Conservation (phyloP, 2,329 filamentous ascomycete species). For the Aspergillus terreus region DNA sequence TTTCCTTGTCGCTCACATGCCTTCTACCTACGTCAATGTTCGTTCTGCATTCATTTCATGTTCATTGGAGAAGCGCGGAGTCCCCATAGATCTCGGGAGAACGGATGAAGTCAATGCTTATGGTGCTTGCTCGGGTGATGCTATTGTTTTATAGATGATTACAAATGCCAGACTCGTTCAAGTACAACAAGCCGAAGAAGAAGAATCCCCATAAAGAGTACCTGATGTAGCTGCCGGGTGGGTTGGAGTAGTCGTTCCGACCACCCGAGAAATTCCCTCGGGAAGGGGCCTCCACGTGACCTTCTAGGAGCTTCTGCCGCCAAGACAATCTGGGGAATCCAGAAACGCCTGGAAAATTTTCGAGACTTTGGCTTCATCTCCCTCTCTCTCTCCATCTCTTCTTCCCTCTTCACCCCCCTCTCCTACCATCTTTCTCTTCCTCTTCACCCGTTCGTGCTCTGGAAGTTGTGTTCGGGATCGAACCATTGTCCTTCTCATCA, state of each 20-base stretch:
- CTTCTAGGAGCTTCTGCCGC: slow-evolving; percentile 42
- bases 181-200: not conserved
- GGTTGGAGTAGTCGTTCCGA: slow-evolving; percentile 13
- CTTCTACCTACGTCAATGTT: no score
- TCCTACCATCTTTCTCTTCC: slow-evolving; percentile 23
- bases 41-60: no score
- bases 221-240: not conserved
- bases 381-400: slow-evolving; percentile 20
- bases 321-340: slow-evolving; percentile 40
- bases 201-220: not conserved
- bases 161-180: no score
- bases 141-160: no score
- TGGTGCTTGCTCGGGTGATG: no score
- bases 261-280: slow-evolving; percentile 25
- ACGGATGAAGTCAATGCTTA: no score
- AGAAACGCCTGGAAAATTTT: slow-evolving; percentile 41
- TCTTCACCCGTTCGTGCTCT: slow-evolving; percentile 28
- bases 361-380: slow-evolving; percentile 37
- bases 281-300: slow-evolving; percentile 31
- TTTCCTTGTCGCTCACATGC: no score
- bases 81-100: no score
- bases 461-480: slow-evolving; percentile 33
- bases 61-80: no score
- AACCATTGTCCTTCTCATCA: slow-evolving; percentile 19
- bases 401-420: slow-evolving; percentile 24